These are phyloP conservation scores for Neurospora sp. DNA, from an alignment of 495 filamentous ascomycete species.

Conservation along the genomic window DNA sequence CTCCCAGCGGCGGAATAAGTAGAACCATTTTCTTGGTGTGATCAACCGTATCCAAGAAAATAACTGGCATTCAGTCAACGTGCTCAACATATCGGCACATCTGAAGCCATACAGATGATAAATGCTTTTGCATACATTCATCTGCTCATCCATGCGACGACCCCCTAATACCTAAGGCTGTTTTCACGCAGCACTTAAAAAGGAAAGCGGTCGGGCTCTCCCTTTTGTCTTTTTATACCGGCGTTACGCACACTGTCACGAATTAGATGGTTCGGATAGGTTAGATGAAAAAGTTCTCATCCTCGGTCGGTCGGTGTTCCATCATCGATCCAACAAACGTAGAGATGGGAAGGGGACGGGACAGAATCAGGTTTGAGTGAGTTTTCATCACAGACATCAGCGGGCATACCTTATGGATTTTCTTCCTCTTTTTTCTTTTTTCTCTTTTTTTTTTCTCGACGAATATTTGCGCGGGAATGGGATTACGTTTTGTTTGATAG, in stretches of 20 bases:
- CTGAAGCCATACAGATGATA: background rate
- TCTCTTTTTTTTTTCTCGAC: background rate
- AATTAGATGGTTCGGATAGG: background rate
- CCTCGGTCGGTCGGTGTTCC: background rate
- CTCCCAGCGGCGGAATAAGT: conserved; percentile 25
- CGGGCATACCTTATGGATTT: background rate
- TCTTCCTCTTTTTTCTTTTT: background rate
- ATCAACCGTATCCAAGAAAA: background rate
- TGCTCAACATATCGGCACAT: background rate
- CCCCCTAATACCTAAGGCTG: background rate
- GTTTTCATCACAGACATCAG: background rate
- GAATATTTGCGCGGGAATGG: background rate
- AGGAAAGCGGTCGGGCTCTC: background rate
- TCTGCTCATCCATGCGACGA: background rate
- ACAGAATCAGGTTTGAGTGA: background rate
- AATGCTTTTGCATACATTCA: background rate
- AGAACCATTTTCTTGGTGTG: background rate
- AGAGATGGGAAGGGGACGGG: background rate
- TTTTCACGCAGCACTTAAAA: background rate
- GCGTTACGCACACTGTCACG: background rate
- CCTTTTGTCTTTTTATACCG: background rate
- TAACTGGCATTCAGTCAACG: background rate
- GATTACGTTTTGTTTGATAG: background rate
- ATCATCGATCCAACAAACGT: background rate
- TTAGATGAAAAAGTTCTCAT: background rate